Evolutionary conservation across 2,329 filamentous ascomycete genomes (phyloP).

Genomic region (Calonectria pseudoturangicola): DNA sequence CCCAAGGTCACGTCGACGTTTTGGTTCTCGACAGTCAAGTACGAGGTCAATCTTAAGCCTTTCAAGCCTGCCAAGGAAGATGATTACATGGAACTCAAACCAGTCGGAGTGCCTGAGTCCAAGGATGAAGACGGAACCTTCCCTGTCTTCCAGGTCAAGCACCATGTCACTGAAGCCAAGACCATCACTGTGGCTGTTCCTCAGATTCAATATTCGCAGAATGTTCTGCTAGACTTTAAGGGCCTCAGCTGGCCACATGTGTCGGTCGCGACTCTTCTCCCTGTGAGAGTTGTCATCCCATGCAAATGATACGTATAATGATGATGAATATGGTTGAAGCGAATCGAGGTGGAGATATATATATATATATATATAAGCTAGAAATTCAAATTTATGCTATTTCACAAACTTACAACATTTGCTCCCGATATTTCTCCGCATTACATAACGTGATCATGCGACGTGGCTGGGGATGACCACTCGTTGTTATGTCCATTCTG

Average conservation of each 20-base stretch:
- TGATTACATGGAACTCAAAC: neutral
- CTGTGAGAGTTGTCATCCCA: neutral
- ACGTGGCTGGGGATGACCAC: too few species aligned
- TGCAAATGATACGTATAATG: neutral
- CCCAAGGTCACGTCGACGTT: slow-evolving; percentile 41
- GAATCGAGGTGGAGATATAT: too few species aligned
- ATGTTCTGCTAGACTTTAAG: slow-evolving; percentile 39
- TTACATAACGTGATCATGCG: too few species aligned
- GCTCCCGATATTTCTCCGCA: too few species aligned
- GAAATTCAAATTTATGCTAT: too few species aligned
- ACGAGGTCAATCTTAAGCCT: slow-evolving; percentile 44
- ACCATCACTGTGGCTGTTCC: slow-evolving; percentile 42
- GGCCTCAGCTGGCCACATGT: slow-evolving; percentile 44
- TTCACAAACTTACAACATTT: too few species aligned
- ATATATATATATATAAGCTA: too few species aligned
- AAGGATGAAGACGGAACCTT: slow-evolving; percentile 26
- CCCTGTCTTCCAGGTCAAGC: slow-evolving; percentile 43
- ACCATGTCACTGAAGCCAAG: slow-evolving; percentile 30
- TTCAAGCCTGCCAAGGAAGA: neutral
- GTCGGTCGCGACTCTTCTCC: slow-evolving; percentile 46
- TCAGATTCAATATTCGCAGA: slow-evolving; percentile 63
- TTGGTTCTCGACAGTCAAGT: slow-evolving; percentile 47
- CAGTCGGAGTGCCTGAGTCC: slow-evolving; percentile 22
- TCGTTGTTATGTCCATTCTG: too few species aligned
- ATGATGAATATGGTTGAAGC: neutral